Conservation (phyloP, 371 early-diverging fungal genomes). For the Fennellomyces sp. region DNA sequence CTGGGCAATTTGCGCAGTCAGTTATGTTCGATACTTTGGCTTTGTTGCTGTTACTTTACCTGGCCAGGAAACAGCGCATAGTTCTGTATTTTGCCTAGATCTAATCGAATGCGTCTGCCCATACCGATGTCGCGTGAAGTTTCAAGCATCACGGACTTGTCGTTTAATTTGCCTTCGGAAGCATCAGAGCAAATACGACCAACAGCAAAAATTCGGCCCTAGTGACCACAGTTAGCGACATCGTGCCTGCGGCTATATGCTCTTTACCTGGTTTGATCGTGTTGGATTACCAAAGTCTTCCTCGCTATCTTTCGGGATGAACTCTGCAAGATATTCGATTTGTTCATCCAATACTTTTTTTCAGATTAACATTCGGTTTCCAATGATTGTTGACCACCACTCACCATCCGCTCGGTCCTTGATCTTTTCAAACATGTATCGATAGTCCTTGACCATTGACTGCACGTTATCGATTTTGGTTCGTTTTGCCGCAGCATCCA, state of each 20-base stretch:
- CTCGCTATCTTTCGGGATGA: constrained; percentile 49
- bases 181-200: constrained; percentile 81
- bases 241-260: background rate
- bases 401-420: constrained; percentile 69
- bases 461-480: background rate
- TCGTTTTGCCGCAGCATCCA: background rate
- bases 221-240: no score
- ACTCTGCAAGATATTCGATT: constrained; percentile 69
- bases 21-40: no score
- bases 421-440: constrained; percentile 90
- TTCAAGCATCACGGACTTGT: constrained; percentile 76
- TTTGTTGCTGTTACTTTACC: no score
- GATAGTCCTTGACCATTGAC: constrained; percentile 41
- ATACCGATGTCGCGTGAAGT: constrained; percentile 72
- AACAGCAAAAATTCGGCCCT: constrained; percentile 40
- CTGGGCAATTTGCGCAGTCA: no score
- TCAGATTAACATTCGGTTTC: background rate
- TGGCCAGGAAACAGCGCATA: constrained; percentile 79
- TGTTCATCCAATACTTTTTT: constrained; percentile 60
- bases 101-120: constrained; percentile 71
- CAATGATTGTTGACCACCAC: background rate
- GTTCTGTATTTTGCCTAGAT: constrained; percentile 51
- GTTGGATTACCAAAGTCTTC: constrained; percentile 66
- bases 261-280: constrained; percentile 49
- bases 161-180: constrained; percentile 65